Evolutionary conservation across 345 rosid genomes (phyloP).

Genomic region (Boechera stricta): DNA sequence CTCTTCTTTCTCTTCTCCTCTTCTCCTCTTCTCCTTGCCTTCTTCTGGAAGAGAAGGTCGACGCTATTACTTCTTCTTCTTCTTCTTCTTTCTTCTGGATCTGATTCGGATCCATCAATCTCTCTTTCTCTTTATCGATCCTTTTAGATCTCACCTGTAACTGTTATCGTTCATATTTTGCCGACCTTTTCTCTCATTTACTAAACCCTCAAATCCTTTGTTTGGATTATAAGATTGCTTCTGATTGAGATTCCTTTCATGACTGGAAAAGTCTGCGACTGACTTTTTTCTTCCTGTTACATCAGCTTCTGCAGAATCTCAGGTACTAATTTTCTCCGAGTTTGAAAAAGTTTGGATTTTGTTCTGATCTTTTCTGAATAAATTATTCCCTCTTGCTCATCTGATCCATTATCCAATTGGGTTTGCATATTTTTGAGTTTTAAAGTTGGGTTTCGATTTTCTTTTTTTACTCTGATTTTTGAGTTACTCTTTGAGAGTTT

Average conservation of each 20-base stretch:
- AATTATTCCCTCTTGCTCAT: slow-evolving; percentile 2
- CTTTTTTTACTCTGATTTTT: too few species aligned
- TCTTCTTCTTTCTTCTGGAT: slow-evolving; percentile 13
- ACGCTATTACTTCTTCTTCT: slow-evolving; percentile 15
- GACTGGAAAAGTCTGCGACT: slow-evolving; percentile 30
- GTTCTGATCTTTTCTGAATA: not conserved
- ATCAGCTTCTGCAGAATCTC: slow-evolving; percentile 35
- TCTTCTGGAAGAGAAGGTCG: slow-evolving; percentile 34
- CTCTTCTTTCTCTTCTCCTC: not conserved
- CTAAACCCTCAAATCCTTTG: slow-evolving; percentile 29
- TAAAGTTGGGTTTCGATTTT: not conserved
- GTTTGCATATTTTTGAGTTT: slow-evolving; percentile 6
- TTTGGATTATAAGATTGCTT: slow-evolving; percentile 12
- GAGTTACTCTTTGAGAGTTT: not conserved
- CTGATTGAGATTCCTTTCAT: not conserved
- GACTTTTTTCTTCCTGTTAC: slow-evolving; percentile 31
- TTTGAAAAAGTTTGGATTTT: slow-evolving; percentile 32
- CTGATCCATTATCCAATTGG: slow-evolving; percentile 10
- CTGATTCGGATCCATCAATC: slow-evolving; percentile 31
- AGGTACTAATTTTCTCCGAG: slow-evolving; percentile 26
- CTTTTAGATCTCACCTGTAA: slow-evolving; percentile 20
- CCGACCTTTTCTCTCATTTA: slow-evolving; percentile 9
- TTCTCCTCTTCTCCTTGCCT: slow-evolving; percentile 4
- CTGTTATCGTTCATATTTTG: too few species aligned
- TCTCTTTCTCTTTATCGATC: slow-evolving; percentile 8